A percentile compares a stretch with the other conserved stretches of the same genome.
Evolutionary conservation across 805 yeast species (phyloP).

Genomic region (Tetrapisispora pingtungensis): DNA sequence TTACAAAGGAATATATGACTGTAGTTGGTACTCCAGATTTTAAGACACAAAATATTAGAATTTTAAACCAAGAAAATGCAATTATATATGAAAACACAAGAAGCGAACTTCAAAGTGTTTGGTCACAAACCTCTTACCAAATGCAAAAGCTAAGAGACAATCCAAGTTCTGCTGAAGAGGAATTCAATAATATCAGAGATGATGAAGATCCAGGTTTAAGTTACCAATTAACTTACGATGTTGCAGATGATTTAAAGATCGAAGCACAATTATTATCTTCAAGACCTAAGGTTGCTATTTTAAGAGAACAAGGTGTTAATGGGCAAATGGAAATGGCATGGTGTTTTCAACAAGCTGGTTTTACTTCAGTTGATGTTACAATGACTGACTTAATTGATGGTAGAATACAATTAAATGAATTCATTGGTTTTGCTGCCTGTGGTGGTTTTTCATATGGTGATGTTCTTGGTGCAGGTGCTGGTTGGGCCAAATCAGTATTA

Average conservation of each 20-base stretch:
- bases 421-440: conserved; percentile 93
- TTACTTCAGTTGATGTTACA: conserved; percentile 87
- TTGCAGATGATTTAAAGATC: conserved; percentile 39
- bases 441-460: conserved; percentile 99
- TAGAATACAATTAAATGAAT: conserved; percentile 58
- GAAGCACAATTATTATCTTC: conserved; percentile 14
- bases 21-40: conserved; percentile 64
- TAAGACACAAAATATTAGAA: conserved; percentile 37
- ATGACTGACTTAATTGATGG: conserved; percentile 87
- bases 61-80: conserved; percentile 33
- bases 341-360: conserved; percentile 91
- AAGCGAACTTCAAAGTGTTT: conserved; percentile 62
- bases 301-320: conserved; percentile 97
- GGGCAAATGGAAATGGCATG: conserved; percentile 98
- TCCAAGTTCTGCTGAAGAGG: conserved; percentile 84
- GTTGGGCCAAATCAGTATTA: conserved; percentile 96
- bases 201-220: conserved; percentile 84
- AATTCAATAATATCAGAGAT: conserved; percentile 62
- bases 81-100: conserved; percentile 46
- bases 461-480: conserved; percentile 96
- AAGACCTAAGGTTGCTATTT: conserved; percentile 85
- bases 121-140: conserved; percentile 84
- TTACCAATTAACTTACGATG: conserved; percentile 65
- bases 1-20: conserved; percentile 43
- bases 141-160: conserved; percentile 90